phyloP scores from a whole-genome alignment of 2,329 filamentous ascomycete genomes.

The Fusarium solani-melongenae region DNA sequence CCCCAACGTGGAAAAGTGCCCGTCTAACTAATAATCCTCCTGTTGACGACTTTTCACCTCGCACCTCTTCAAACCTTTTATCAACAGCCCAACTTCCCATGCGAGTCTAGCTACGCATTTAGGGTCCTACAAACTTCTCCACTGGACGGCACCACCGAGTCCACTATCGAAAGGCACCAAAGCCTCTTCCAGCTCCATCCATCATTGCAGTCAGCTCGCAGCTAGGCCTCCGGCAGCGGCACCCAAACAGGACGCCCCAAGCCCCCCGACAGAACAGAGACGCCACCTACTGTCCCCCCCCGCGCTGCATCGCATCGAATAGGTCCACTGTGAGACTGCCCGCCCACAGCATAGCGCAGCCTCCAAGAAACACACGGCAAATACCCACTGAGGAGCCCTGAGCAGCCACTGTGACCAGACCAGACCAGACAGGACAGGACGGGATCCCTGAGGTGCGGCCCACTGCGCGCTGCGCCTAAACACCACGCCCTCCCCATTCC shows the following conservation, averaged over 20 bases:
- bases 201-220: constrained; percentile 7
- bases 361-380: constrained; percentile 18
- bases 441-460: constrained; percentile 33
- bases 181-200: constrained; percentile 16
- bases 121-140: constrained; percentile 37
- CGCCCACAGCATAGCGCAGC: constrained; percentile 11
- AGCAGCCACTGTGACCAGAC: constrained; percentile 18
- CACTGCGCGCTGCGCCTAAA: constrained; percentile 34
- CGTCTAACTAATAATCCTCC: neutral
- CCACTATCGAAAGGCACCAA: constrained; percentile 20
- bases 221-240: constrained; percentile 17
- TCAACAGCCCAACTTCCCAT: constrained; percentile 29
- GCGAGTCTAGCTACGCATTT: constrained; percentile 26
- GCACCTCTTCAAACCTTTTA: constrained; percentile 22
- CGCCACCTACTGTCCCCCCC: constrained; percentile 19
- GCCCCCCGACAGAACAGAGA: constrained; percentile 19
- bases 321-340: constrained; percentile 6
- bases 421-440: neutral
- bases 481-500: neutral
- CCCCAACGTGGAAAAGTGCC: constrained; percentile 31
- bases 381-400: constrained; percentile 32
- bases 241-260: constrained; percentile 17
- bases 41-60: constrained; percentile 22
- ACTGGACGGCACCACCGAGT: constrained; percentile 35
- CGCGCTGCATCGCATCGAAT: neutral